Conservation (phyloP, 495 filamentous ascomycete species). For the Rhizodiscina lignyota region DNA sequence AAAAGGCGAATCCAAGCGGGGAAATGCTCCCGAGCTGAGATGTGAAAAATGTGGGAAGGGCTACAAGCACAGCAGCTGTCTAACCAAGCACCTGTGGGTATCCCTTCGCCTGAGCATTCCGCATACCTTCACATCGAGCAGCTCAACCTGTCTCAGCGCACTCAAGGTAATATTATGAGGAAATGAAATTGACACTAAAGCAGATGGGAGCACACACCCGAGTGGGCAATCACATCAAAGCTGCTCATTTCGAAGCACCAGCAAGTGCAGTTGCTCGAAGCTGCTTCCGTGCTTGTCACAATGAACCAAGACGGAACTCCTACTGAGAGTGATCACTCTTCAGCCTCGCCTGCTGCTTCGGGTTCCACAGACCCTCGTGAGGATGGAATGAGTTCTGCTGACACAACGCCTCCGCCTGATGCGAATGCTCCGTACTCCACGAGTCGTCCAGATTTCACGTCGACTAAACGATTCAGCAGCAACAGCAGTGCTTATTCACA, state of each 20-base stretch:
- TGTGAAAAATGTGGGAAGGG: conserved; percentile 98
- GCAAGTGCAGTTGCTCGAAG: conserved; percentile 94
- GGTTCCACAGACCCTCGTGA: conserved; percentile 41
- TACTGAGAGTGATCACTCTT: conserved; percentile 62
- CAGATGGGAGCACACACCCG: conserved; percentile 99
- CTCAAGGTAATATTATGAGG: too few relatives aligned
- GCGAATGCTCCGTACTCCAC: conserved; percentile 22
- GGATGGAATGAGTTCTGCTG: conserved; percentile 50
- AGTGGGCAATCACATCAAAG: conserved; percentile 96
- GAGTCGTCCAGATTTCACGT: conserved; percentile 17
- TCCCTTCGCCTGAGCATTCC: conserved; percentile 22
- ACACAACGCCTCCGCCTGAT: conserved; percentile 51
- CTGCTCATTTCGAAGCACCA: conserved; percentile 98
- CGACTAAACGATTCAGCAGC: conserved; percentile 44
- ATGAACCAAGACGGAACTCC: conserved; percentile 62
- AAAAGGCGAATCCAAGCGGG: conserved; percentile 60
- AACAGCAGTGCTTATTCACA: conserved; percentile 50
- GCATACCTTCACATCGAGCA: conserved; percentile 14
- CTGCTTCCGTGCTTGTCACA: conserved; percentile 79
- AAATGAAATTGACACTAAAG: conserved; percentile 2
- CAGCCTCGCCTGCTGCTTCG: conserved; percentile 60
- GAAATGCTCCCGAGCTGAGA: conserved; percentile 65
- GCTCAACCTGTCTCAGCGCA: too few relatives aligned
- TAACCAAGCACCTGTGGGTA: conserved; percentile 99
- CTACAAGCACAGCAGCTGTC: conserved; percentile 99